phyloP scores from a whole-genome alignment of 345 rosid genomes.

The Camelina hispida region DNA sequence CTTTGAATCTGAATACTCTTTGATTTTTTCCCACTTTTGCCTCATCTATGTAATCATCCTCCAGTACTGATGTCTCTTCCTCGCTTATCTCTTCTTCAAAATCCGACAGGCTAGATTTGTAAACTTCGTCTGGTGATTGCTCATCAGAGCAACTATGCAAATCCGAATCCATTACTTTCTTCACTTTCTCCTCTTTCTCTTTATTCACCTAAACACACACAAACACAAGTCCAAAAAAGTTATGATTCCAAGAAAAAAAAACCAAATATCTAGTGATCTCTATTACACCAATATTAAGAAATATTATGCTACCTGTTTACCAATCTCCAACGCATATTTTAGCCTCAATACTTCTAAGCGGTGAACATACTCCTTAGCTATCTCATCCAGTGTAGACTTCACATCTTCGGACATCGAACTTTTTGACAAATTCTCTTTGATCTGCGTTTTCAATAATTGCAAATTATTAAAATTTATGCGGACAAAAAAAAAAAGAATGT shows the following conservation, averaged over 20 bases:
- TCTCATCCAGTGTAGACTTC: conserved; percentile 63
- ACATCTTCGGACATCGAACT: conserved; percentile 54
- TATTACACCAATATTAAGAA: not conserved
- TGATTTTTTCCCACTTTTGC: conserved; percentile 36
- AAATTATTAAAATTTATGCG: not conserved
- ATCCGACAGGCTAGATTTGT: conserved; percentile 29
- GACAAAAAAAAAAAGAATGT: not conserved
- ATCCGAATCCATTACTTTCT: conserved; percentile 19
- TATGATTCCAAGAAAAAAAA: conserved; percentile 2
- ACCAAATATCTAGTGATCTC: not conserved
- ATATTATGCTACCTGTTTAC: conserved; percentile 15
- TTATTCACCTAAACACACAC: conserved; percentile 28
- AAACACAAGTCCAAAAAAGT: not conserved
- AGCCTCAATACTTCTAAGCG: conserved; percentile 57
- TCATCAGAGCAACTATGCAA: conserved; percentile 5
- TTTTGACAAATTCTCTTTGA: conserved; percentile 57
- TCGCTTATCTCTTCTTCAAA: conserved; percentile 36
- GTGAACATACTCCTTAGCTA: conserved; percentile 52
- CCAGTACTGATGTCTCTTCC: conserved; percentile 10
- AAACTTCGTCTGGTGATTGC: conserved; percentile 14
- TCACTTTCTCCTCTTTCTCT: conserved; percentile 43
- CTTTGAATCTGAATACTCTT: conserved; percentile 36
- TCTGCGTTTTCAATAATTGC: conserved; percentile 37
- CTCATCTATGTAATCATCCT: conserved; percentile 39
- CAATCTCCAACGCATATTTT: conserved; percentile 47